Evolutionary conservation across 768 basidiomycete species (phyloP), one percentile per base, ranked within the genome.

Genomic region (Tricholoma terreum): DNA sequence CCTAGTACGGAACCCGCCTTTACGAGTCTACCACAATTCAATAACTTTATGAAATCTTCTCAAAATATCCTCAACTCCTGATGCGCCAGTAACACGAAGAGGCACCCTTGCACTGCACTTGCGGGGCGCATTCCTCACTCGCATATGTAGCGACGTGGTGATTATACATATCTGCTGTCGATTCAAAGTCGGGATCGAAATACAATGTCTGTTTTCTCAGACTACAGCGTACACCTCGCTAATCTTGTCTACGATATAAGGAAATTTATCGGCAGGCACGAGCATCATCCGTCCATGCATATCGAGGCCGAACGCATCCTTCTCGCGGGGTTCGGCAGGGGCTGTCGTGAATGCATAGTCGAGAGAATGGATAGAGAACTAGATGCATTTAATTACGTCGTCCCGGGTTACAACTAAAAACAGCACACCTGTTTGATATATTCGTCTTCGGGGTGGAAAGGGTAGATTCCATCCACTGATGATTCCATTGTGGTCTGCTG

Each of bases 361-460:
- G 46, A 83, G 64, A 0, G 77, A 67, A 56, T 82, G 73, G 0
- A 73, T 64, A 4, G 86, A 80, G 50, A 75, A 65, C 84, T 87
- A 61, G 30, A 50, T 45, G 33, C 4, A 55, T 19, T 31, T 17
- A 31, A 31, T 12, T 15, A 46, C 17, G 45, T 27, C 60, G 43
- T 30, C 33, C 19, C 30, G 33, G 11, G 24, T 36, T n/a, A n/a
- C 17, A 58, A 14, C 10, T 17, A 42, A 27, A 43, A n/a, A 55
- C 15, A 36, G 43, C 62, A 21, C 50, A 90, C 91, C 75, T 84
- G 73, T 53, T 80, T 78, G 52, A 94, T 84, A 33, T 76, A 75
- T 45, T 86, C 85, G 69, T 97, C 94, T 69, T 97, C 94, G 0
- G 89, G 86, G 65, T 97, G 94, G 75, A 91, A 96, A 2, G 84